Evolutionary conservation across 352 stramenopile genomes (phyloP).

Genomic region (Pythium insidiosum): DNA sequence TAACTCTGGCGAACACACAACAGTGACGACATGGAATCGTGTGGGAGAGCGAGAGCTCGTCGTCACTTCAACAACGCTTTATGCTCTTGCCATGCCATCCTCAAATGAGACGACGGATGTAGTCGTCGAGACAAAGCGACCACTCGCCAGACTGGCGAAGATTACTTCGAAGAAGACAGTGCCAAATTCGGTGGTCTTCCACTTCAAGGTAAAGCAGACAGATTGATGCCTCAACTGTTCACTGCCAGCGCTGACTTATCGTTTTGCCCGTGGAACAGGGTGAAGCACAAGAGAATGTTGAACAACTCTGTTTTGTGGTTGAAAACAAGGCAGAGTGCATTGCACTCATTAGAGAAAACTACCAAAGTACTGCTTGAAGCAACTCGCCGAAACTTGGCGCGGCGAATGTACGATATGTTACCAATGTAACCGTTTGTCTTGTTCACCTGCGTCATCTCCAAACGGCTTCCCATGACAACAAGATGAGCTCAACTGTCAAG

Average conservation of each 20-base stretch:
- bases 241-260: neutral
- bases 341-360: slow-evolving; percentile 26
- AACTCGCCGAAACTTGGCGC: too few relatives aligned
- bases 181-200: slow-evolving; percentile 59
- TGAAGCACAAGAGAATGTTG: slow-evolving; percentile 1
- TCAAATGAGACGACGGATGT: slow-evolving; percentile 21
- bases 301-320: slow-evolving; percentile 25
- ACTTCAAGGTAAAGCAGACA: slow-evolving; percentile 48
- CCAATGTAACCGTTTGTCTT: too few relatives aligned
- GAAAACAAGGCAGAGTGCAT: slow-evolving; percentile 22
- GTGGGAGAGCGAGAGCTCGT: slow-evolving; percentile 65
- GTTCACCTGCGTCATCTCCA: too few relatives aligned
- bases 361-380: too few relatives aligned
- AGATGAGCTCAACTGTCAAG: too few relatives aligned
- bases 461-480: too few relatives aligned
- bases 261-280: neutral
- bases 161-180: slow-evolving; percentile 49
- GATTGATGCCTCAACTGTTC: neutral
- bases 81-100: slow-evolving; percentile 19
- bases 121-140: slow-evolving; percentile 49
- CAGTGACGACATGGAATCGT: slow-evolving; percentile 20
- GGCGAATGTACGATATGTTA: too few relatives aligned
- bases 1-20: too few relatives aligned
- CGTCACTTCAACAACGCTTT: slow-evolving; percentile 37
- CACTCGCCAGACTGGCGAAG: slow-evolving; percentile 40